Base-by-base conservation (phyloP, 352 stramenopile species). In the Globisporangium apiculatum region DNA sequence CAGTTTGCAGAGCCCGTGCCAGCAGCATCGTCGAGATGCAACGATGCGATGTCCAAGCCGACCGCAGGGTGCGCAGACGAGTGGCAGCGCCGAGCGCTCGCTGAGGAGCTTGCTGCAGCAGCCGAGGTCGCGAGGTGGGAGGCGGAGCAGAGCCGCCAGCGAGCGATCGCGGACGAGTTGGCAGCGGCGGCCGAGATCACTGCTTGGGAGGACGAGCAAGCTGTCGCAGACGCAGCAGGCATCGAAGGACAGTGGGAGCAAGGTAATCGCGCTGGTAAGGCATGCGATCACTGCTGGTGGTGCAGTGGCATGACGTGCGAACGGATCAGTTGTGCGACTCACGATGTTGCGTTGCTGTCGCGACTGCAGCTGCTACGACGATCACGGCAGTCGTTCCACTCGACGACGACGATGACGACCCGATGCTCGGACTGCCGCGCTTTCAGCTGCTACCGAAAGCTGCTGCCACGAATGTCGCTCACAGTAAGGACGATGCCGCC, bases 101-200 rank as follows among this genome's bases (percentile, higher is more conserved):
- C 48, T 6, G 17, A 55, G 15, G 58, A 64, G 14, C 48, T 65
- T 15, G 54, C 43, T 55, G 60, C 60, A 11, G 60, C 48, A 37
- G 38, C 15, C 5, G 60, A 62, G 15, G 53, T 65, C n/a, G 60
- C 48, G 36, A 48, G 40, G n/a, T 65, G 60, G 60, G 60, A 65
- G 51, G 18, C 50, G 7, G 46, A 61, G 9, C 54, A 53, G 36
- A n/a, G 36, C 1, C 5, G 37, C 24, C 36, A 17, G 31, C 46
- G 71, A 48, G 45, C 50, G 4, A 60, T 80, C 24, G 71, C 66
- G 14, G 66, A 76, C 60, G 73, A 83, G 18, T 37, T 81, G 3
- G 64, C 63, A 35, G 69, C 68, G 37, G 73, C 66, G 2, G 70
- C 70, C 7, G 64, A 73, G 8, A 60, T 75, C n/a, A 38, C 48